Evolutionary conservation across 2,329 filamentous ascomycete species (phyloP), one percentile per base, ranked within the genome.

Genomic region (Rutstroemia sp.): DNA sequence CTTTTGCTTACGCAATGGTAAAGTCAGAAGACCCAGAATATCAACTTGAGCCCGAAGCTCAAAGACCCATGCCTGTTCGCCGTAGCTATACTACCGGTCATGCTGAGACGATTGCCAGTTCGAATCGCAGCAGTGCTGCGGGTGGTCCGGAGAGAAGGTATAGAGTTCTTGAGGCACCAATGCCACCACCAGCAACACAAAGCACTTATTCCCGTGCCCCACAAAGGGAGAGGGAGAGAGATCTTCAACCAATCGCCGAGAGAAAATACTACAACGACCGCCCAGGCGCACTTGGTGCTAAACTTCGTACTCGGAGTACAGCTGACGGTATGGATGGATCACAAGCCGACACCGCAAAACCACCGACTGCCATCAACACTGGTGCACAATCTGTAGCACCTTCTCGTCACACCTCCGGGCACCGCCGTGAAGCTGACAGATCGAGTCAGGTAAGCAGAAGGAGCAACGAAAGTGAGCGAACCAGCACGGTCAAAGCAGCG

Each of bases 1-100:
- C 86, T 9, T 75, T 88, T 42, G 86, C 88, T 9, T 95, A 94
- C 71, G 84, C 83, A 21, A 85, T 90, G 74, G 78, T 83, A 61
- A 83, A 80, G 62, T 77, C 78, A 58, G 84, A 87, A 46, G 62
- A 63, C 5, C 62, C 66, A 12, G 49, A 23, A 21, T 55, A 55
- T 30, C 45, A 55, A 30, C 25, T 55, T 8, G 52, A 50, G 9
- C 25, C 52, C 3, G 46, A 50, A 23, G 9, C 5, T 7, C 49
- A 56, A 42, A 21, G 9, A 34, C 19, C 45, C 0, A 38, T 44
- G 27, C 56, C 52, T 3, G 39, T 54, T 0, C 41, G 56, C 5
- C 38, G 52, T 30, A 55, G 52, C 3, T 51, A 58, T 30, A 56
- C 56, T 1, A 39, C 46, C 2, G 39, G 52, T 14, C 52, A 46